phyloP scores from a whole-genome alignment of 2,329 filamentous ascomycete genomes.

The Trichophyton schoenleinii region DNA sequence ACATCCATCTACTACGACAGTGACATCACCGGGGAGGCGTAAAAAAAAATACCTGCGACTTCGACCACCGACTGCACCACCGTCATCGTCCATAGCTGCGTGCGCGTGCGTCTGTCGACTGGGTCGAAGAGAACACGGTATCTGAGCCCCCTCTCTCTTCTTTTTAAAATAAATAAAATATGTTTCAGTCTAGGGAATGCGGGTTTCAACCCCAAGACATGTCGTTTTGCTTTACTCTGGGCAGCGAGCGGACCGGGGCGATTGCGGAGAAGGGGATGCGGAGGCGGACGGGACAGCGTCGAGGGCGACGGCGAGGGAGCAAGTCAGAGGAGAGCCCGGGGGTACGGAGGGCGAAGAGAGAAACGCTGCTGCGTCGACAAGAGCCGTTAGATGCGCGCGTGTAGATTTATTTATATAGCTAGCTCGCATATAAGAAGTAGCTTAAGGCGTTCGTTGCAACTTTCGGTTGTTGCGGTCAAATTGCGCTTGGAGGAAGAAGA shows the following conservation, averaged over 20 bases:
- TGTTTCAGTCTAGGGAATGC: neutral
- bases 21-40: neutral
- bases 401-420: neutral
- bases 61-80: slow-evolving; percentile 7
- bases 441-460: no score
- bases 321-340: neutral
- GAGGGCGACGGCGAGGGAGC: neutral
- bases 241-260: neutral
- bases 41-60: slow-evolving; percentile 7
- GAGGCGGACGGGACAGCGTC: neutral
- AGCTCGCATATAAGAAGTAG: neutral
- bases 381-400: neutral
- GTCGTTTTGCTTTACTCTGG: neutral
- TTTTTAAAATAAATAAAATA: neutral
- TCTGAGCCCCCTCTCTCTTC: neutral
- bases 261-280: neutral
- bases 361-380: neutral
- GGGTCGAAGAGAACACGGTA: neutral
- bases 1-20: neutral
- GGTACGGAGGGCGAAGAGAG: neutral
- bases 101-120: neutral
- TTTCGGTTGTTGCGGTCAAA: slow-evolving; percentile 5
- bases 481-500: neutral
- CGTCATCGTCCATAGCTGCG: slow-evolving; percentile 10
- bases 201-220: slow-evolving; percentile 6